phyloP scores from a whole-genome alignment of 2,329 filamentous ascomycete species.

The Sporothrix protearum region DNA sequence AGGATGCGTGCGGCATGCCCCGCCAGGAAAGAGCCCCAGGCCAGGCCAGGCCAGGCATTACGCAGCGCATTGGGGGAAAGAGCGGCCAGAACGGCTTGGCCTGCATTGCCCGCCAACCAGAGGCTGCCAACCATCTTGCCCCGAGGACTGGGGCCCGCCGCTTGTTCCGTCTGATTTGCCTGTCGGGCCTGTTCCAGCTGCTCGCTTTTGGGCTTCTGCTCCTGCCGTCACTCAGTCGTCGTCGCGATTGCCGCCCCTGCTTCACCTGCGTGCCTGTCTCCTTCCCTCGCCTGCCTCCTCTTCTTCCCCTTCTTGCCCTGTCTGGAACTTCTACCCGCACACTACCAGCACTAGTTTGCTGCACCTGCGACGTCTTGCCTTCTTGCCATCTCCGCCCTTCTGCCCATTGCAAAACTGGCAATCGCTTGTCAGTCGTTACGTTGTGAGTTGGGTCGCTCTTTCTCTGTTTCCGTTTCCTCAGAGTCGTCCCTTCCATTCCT shows the following conservation, averaged over 20 bases:
- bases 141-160: constrained; percentile 5
- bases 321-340: constrained; percentile 1
- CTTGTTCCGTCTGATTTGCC: constrained; percentile 19
- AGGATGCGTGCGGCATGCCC: not conserved
- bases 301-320: not conserved
- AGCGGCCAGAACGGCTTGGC: not conserved
- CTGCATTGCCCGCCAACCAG: constrained; percentile 1
- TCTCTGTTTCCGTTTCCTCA: not conserved
- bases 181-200: not conserved
- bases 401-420: not conserved
- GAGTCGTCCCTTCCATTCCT: constrained; percentile 5
- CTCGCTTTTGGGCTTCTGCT: constrained; percentile 1
- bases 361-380: constrained; percentile 14
- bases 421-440: not conserved
- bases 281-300: not conserved
- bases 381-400: not conserved
- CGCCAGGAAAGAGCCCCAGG: not conserved
- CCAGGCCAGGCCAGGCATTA: constrained; percentile 15
- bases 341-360: constrained; percentile 15
- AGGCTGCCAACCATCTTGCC: not conserved
- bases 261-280: not conserved
- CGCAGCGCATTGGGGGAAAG: constrained; percentile 14
- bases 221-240: constrained; percentile 17
- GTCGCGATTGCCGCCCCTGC: not conserved
- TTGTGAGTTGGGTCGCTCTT: constrained; percentile 1